Conservation (phyloP, 129 eudicot species). For the Oenanthe sinensis region DNA sequence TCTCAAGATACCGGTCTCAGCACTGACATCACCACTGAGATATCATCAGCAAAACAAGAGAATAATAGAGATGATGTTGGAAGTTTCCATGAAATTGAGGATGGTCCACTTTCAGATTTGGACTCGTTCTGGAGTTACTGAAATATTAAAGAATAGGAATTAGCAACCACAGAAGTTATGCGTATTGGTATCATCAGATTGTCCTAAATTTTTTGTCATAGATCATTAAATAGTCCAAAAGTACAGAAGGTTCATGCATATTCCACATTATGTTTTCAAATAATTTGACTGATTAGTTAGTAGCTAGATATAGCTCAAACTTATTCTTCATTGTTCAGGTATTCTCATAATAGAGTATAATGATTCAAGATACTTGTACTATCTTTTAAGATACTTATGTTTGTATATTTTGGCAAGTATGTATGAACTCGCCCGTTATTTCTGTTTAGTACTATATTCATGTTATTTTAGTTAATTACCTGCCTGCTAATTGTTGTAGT, state of each 20-base stretch:
- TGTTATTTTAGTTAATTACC: too few relatives aligned
- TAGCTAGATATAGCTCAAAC: not conserved
- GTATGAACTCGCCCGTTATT: too few relatives aligned
- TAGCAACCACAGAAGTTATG: not conserved
- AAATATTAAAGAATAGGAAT: constrained; percentile 6
- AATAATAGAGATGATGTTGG: not conserved
- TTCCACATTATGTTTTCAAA: not conserved
- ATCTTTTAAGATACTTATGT: too few relatives aligned
- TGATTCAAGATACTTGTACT: not conserved
- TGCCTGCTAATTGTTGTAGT: too few relatives aligned
- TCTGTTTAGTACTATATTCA: too few relatives aligned
- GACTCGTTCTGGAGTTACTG: constrained; percentile 56
- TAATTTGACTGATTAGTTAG: not conserved
- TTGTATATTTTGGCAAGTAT: too few relatives aligned
- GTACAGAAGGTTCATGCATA: constrained; percentile 2
- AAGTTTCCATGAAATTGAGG: constrained; percentile 14
- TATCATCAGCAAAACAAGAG: constrained; percentile 30
- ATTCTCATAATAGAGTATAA: not conserved
- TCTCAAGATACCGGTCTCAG: constrained; percentile 79
- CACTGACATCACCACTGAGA: constrained; percentile 45
- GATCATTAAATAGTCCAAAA: not conserved
- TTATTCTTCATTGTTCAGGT: not conserved
- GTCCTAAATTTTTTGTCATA: not conserved
- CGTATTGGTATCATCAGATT: not conserved
- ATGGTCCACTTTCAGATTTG: constrained; percentile 34